Evolutionary conservation across 805 yeast species (phyloP), one percentile per base, ranked within the genome.

Genomic region (Cyberlindnera mycetangii): DNA sequence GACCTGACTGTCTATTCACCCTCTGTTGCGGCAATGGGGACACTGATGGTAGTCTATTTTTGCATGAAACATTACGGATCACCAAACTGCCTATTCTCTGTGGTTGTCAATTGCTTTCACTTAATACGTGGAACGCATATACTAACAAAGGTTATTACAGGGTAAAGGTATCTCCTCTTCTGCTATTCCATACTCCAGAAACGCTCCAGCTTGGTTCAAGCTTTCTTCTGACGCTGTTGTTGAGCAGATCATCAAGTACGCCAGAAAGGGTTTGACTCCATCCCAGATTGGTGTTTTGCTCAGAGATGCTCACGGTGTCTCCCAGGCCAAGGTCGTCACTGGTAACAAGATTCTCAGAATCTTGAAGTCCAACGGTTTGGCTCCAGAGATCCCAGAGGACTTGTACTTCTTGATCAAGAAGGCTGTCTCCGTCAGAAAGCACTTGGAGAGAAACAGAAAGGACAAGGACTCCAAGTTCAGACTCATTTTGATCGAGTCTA

Each of bases 381-480:
- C 98, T 70, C 98, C 99, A 75, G 99, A 93, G 79, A 86, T 93
- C 70, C 99, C 99, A 77, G 99, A 93, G 84, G 99, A 93, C 75
- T 85, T 93, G 69, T 93, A 93, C 93, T 90, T 78, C 79, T 85
- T 93, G 78, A 93, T 93, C 73, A 93, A 92, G 89, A 93, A 93
- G 85, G 99, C 99, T 72, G 98, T 93, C 69, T 70, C 97, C 62
- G 97, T 95, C 76, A 93, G 99, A 89, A 93, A 93, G 88, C 99
- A 93, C 79, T 85, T 93, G 73, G 99, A 93, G 81, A 88, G 95
- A 79, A 93, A 93, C 97, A 90, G 99, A 88, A 93, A 93, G 85
- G 99, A 93, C 81, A 92, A 93, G 85, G 99, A 93, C 80, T 93
- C 99, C 66, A 93, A 93, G 81, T 93, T 93, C 96, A 89, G 99